Percentiles rank a stretch among this genome's conserved stretches.
Evolutionary conservation across 2,329 filamentous ascomycete species (phyloP).

Genomic region (Lanzia echinophila): DNA sequence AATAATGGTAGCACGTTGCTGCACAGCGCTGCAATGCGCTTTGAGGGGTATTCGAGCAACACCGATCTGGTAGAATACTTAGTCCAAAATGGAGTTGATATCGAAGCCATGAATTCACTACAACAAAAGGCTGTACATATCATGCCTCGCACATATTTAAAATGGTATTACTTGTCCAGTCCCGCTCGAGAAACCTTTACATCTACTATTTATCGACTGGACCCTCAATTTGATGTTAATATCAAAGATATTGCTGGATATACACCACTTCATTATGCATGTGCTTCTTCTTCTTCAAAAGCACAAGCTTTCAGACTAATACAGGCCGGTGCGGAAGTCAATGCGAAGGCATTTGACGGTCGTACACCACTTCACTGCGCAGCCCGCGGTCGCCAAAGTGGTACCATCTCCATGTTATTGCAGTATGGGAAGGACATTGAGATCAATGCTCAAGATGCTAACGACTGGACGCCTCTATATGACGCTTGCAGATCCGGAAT

Average conservation of each 20-base stretch:
- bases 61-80: background rate
- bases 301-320: conserved; percentile 3
- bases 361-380: conserved; percentile 14
- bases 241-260: conserved; percentile 6
- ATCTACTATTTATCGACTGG: background rate
- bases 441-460: conserved; percentile 2
- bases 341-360: conserved; percentile 2
- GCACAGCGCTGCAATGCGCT: background rate
- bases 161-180: too few relatives aligned
- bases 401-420: conserved; percentile 27
- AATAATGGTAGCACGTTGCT: conserved; percentile 9
- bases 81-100: background rate
- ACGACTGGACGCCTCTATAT: conserved; percentile 12
- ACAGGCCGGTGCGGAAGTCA: conserved; percentile 9
- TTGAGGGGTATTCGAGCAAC: background rate
- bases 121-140: conserved; percentile 10
- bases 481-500: conserved; percentile 13
- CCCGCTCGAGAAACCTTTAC: background rate
- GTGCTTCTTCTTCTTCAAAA: conserved; percentile 7
- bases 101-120: background rate
- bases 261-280: conserved; percentile 14
- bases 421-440: background rate
- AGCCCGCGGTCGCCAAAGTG: conserved; percentile 9
- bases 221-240: background rate
- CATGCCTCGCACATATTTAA: background rate